These are phyloP conservation scores for Exidia glandulosa DNA, from an alignment of 768 basidiomycete species.

Conservation along the genomic window DNA sequence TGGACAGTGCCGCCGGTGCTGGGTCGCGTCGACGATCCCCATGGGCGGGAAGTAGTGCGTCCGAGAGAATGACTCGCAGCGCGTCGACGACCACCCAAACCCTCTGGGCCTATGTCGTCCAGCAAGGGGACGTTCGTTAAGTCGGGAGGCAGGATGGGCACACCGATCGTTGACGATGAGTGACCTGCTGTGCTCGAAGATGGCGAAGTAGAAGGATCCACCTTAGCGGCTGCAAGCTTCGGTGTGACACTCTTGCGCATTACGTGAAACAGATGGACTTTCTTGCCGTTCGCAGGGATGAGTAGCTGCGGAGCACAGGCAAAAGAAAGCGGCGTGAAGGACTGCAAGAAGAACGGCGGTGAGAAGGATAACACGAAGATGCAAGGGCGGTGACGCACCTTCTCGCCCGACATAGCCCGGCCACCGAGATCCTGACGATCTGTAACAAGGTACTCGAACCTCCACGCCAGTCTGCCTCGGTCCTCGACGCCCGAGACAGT, in stretches of 20 bases:
- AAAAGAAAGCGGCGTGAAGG: conserved; percentile 60
- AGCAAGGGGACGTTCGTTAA: background rate
- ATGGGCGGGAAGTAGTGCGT: background rate
- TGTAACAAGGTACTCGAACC: conserved; percentile 68
- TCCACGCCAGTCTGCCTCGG: conserved; percentile 49
- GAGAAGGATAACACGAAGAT: background rate
- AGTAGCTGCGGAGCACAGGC: conserved; percentile 61
- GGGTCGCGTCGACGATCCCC: background rate
- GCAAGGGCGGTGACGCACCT: conserved; percentile 18
- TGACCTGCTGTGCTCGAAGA: background rate
- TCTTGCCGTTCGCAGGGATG: conserved; percentile 52
- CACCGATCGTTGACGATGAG: background rate
- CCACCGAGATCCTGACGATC: conserved; percentile 40
- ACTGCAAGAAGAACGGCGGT: conserved; percentile 11
- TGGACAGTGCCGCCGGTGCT: background rate
- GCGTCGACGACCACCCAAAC: background rate
- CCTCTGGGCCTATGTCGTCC: background rate
- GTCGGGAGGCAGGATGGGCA: background rate
- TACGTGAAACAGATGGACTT: conserved; percentile 56
- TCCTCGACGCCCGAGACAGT: conserved; percentile 57
- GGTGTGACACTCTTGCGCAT: conserved; percentile 57
- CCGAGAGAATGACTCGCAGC: background rate
- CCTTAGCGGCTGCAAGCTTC: conserved; percentile 54
- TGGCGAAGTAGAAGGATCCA: conserved; percentile 26
- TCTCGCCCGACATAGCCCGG: conserved; percentile 51